Evolutionary conservation across 2,329 filamentous ascomycete species (phyloP).

Genomic region (Ophioceras dolichostomum): DNA sequence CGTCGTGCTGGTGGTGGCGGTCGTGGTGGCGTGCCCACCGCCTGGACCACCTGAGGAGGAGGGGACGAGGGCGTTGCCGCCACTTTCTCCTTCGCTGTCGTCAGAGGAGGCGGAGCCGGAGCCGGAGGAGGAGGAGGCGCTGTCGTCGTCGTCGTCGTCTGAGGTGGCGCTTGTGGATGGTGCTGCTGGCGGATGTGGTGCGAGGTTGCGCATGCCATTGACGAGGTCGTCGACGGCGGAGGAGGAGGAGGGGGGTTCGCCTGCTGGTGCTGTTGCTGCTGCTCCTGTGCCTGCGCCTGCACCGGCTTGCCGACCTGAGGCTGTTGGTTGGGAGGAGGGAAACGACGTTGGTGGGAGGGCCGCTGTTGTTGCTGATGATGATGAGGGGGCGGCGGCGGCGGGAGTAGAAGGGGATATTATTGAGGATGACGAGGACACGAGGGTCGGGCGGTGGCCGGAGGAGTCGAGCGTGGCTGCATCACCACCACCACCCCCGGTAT

Average conservation of each 20-base stretch:
- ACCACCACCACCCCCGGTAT: too few relatives aligned
- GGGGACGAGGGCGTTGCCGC: too few relatives aligned
- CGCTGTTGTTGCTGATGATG: constrained; percentile 7
- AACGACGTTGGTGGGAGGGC: constrained; percentile 2
- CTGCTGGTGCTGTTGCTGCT: too few relatives aligned
- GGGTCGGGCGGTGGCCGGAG: too few relatives aligned
- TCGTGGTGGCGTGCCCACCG: neutral
- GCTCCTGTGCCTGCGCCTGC: constrained; percentile 1
- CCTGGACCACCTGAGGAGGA: too few relatives aligned
- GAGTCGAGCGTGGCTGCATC: too few relatives aligned
- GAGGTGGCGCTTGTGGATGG: too few relatives aligned
- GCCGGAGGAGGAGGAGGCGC: constrained; percentile 4
- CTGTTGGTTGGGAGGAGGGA: too few relatives aligned
- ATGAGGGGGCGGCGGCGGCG: constrained; percentile 19
- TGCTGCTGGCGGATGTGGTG: too few relatives aligned
- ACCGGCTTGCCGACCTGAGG: too few relatives aligned
- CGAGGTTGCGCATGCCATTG: too few relatives aligned
- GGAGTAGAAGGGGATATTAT: constrained; percentile 15
- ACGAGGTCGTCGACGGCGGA: too few relatives aligned
- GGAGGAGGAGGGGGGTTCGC: neutral
- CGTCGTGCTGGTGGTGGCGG: neutral
- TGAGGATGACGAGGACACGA: neutral
- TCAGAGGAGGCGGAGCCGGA: neutral
- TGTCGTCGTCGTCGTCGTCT: neutral
- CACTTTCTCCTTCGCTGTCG: neutral